Base-by-base conservation (phyloP, 192 early-diverging fungal species). In the Coemansia sp. region DNA sequence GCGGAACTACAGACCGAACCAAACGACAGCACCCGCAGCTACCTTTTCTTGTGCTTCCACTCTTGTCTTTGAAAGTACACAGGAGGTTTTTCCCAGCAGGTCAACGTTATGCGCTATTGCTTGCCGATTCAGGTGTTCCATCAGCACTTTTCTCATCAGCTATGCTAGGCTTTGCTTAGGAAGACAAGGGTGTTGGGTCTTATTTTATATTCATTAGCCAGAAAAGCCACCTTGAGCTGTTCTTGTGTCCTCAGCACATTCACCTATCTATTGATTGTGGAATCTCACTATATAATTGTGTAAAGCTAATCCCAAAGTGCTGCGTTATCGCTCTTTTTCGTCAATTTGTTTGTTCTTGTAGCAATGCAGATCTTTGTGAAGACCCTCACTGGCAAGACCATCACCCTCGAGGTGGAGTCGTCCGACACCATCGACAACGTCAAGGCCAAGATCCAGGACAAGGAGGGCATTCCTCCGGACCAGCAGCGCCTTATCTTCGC, bases 401-500 rank as follows among this genome's bases (percentile, higher is more conserved):
- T 92, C 84, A 91, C 91, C 74, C 87, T 90, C 50, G 91, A 97
- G 88, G 94, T 96, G 59, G 93, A 97, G 88, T 93, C 92, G 60
- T 88, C 86, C 60, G 95, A 96, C 84, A 89, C 90, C 62, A 95
- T 97, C 80, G 90, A 94, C 69, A 92, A 92, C 73, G 93, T 95
- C 87, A 95, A 94, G 88, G 71, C 81, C 67, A 96, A 98, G 91
- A 95, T 98, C 84, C 94, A 95, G 86, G 93, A 98, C 88, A 95
- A 98, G 89, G 94, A 96, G 84, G 94, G 93, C 64, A 99, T 99
- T 81, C 96, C 96, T 72, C 97, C 97, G 69, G 97, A 99, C 77
- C 97, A 99, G 86, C 97, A 99, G 87, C 95, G 97, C 81, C 86
- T 99, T 55, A 99, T 99, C 78, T 98, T 99, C 84, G 97, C 98